Evolutionary conservation across 257 asterid genomes (phyloP).

Genomic region (Fraxinus anomala): DNA sequence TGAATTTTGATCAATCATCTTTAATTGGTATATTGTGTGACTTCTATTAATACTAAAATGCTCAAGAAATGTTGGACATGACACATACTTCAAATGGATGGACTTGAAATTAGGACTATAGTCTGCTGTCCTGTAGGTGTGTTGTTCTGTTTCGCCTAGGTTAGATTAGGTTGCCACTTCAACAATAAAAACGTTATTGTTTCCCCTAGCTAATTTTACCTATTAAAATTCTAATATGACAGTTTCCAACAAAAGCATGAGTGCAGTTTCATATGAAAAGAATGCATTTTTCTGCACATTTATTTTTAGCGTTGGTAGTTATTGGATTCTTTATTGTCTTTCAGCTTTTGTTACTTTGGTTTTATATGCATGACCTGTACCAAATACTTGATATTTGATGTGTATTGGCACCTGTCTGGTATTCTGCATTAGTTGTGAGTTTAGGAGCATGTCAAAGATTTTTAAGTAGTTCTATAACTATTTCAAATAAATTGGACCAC

Average conservation of each 20-base stretch:
- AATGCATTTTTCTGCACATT: neutral
- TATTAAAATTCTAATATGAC: neutral
- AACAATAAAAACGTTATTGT: neutral
- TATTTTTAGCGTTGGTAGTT: neutral
- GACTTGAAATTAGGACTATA: neutral
- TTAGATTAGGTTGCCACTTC: neutral
- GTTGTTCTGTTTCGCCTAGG: neutral
- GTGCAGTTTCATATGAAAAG: neutral
- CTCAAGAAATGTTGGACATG: too few relatives aligned
- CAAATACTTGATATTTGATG: neutral
- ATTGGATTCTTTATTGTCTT: neutral
- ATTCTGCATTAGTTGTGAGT: neutral
- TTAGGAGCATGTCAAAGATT: neutral
- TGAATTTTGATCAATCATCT: slow-evolving; percentile 9
- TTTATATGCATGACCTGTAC: neutral
- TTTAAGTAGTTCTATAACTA: neutral
- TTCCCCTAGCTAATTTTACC: neutral
- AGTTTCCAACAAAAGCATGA: neutral
- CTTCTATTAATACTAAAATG: neutral
- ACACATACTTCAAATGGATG: neutral
- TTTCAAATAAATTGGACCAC: neutral
- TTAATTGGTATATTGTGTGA: neutral
- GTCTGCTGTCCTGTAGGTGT: neutral
- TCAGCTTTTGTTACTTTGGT: neutral
- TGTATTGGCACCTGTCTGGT: neutral